Base-by-base conservation (phyloP, 1,284 basidiomycete species). In the Anthracocystis setariae region DNA sequence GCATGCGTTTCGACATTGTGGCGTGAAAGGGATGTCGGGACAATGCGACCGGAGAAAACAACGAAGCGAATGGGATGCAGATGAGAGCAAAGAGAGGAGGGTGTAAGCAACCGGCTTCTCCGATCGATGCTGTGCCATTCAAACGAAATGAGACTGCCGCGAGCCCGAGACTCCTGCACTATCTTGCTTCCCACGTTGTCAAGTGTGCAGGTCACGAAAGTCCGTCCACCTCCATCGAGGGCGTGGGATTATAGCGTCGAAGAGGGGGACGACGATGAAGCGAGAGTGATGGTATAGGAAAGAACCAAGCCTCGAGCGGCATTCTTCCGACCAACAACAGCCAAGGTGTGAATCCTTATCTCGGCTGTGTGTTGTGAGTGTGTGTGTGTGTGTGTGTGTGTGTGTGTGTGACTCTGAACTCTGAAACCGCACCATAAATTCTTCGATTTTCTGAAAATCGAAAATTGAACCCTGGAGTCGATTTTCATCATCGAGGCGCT, bases 1-100 rank as follows among this genome's bases (percentile, higher is more conserved):
- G 82, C 63, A 79, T 70, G 35, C 65, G 73, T 60, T 73, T 75
- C 46, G 79, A 79, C 69, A 79, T 78, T 54, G 21, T 66, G 32
- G 47, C 37, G 35, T 29, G 46, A 51, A 38, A 9, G 17, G 25
- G 5, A 9, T 29, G 8, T 20, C n/a, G 32, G 27, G 23, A 23
- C 15, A 45, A 47, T 44, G 23, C 21, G 42, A 48, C 15, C 17
- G 24, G 13, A 25, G 13, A 9, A 10, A 9, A 44, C 40, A 33
- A 50, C n/a, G 37, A 18, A 29, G 24, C 20, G 13, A 9, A 51
- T 32, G 59, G 49, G 38, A 42, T 21, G n/a, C 39, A 42, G 39
- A 23, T 21, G 39, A 4, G 18, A 23, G 39, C 21, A 20, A 42
- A 42, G 20, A 27, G 33, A 21, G 27, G 46, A 48, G 24, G 32